Evolutionary conservation across 1,284 basidiomycete species (phyloP).

Genomic region (Cryptococcus sp.): DNA sequence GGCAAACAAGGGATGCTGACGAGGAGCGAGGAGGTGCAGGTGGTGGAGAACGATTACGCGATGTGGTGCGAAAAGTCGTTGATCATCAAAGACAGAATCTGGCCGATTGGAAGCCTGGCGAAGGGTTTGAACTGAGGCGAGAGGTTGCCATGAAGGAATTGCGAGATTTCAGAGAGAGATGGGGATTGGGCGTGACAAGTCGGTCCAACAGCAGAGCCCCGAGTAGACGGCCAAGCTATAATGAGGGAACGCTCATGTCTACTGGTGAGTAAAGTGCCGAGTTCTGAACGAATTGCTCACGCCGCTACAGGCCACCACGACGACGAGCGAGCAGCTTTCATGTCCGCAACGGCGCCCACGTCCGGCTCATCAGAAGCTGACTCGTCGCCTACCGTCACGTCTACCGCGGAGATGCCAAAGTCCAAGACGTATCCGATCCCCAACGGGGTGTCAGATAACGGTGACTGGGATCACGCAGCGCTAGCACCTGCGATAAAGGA

Average conservation of each 20-base stretch:
- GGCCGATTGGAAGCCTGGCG: conserved; percentile 42
- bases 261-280: conserved; percentile 7
- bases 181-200: conserved; percentile 20
- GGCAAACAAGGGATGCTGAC: conserved; percentile 47
- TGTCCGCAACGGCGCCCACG: conserved; percentile 22
- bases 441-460: background rate
- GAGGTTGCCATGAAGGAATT: conserved; percentile 46
- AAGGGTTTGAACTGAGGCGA: conserved; percentile 41
- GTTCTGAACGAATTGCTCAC: background rate
- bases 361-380: conserved; percentile 39
- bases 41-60: conserved; percentile 30
- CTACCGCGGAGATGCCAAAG: conserved; percentile 22
- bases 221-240: conserved; percentile 18
- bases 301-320: conserved; percentile 20
- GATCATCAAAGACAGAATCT: conserved; percentile 38
- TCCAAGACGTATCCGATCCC: conserved; percentile 31
- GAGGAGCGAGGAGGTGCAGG: conserved; percentile 27
- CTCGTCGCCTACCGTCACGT: conserved; percentile 40
- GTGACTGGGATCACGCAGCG: background rate
- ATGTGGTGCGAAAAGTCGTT: conserved; percentile 46
- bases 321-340: conserved; percentile 14
- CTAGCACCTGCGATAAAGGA: no score
- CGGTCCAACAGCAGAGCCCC: conserved; percentile 16
- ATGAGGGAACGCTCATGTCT: conserved; percentile 4
- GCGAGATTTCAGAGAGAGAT: conserved; percentile 40